Percentiles rank a stretch among this genome's conserved stretches.
Conservation (phyloP, 805 yeast genomes). For the Cyberlindnera mississippiensis region DNA sequence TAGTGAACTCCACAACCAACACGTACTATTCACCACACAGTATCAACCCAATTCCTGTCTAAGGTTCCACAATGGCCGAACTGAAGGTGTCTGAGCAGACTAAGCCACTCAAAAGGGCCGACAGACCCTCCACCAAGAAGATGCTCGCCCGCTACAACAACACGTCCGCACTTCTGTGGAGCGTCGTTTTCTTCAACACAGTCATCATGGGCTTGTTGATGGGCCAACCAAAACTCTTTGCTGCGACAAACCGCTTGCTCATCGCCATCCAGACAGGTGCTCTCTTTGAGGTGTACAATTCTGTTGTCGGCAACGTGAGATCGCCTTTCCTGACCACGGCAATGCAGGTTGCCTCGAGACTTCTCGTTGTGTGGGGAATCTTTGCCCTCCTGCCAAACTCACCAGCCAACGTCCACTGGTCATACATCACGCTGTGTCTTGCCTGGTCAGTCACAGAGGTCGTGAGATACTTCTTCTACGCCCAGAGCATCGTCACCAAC, state of each 20-base stretch:
- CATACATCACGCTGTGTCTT: constrained; percentile 60
- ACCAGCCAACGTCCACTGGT: constrained; percentile 55
- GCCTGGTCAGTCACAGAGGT: constrained; percentile 97
- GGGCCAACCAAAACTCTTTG: constrained; percentile 67
- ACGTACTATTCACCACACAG: neutral
- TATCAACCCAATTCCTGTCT: neutral
- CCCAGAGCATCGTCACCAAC: constrained; percentile 51
- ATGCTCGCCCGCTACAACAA: constrained; percentile 46
- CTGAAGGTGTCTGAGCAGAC: neutral
- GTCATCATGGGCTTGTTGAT: constrained; percentile 34
- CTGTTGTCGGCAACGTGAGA: constrained; percentile 74
- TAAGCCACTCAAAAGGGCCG: constrained; percentile 13
- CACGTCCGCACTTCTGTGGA: constrained; percentile 52
- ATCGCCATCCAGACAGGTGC: constrained; percentile 77
- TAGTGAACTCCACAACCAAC: neutral
- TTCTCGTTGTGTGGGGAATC: constrained; percentile 79
- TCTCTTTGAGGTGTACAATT: constrained; percentile 72
- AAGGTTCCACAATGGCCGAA: neutral
- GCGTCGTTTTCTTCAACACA: constrained; percentile 43
- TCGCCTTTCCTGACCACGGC: constrained; percentile 82
- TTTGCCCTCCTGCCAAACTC: constrained; percentile 70
- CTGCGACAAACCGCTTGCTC: constrained; percentile 52
- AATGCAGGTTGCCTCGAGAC: constrained; percentile 83
- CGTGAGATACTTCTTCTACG: constrained; percentile 85
- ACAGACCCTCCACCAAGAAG: constrained; percentile 15